phyloP scores from a whole-genome alignment of 306 rosid genomes.

The Acacia melanoxylon region DNA sequence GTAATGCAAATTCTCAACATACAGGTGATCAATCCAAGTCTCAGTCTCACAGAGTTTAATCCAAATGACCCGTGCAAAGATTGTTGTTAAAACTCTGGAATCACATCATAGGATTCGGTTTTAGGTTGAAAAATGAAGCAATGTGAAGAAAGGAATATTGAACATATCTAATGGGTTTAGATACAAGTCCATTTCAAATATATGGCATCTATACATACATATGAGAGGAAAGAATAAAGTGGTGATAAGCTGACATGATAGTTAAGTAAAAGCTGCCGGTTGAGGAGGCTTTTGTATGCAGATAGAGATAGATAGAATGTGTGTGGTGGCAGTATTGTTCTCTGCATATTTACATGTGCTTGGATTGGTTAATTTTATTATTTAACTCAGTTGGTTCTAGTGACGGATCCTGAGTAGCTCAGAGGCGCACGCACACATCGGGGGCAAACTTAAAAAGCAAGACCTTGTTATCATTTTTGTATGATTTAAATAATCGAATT shows the following conservation, averaged over 20 bases:
- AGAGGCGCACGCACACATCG: no score
- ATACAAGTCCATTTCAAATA: constrained; percentile 33
- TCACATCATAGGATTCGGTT: not conserved
- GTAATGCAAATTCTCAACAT: constrained; percentile 36
- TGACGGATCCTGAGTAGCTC: no score
- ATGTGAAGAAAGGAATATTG: not conserved
- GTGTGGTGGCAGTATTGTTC: not conserved
- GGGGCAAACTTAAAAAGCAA: no score
- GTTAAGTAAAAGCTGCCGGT: not conserved
- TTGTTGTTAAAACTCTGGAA: not conserved
- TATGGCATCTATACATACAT: constrained; percentile 39
- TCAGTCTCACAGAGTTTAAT: constrained; percentile 33
- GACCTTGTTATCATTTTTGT: no score
- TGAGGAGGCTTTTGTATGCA: no score
- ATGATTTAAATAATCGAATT: no score
- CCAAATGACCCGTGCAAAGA: not conserved
- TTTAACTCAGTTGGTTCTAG: no score
- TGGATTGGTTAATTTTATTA: no score
- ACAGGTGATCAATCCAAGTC: constrained; percentile 40
- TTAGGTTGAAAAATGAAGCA: not conserved
- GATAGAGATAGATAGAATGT: no score
- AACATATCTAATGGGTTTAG: not conserved
- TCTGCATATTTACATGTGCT: not conserved
- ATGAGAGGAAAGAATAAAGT: constrained; percentile 34
- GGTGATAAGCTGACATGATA: not conserved